Conservation (phyloP, 306 rosid species). For the Parietaria judaica region DNA sequence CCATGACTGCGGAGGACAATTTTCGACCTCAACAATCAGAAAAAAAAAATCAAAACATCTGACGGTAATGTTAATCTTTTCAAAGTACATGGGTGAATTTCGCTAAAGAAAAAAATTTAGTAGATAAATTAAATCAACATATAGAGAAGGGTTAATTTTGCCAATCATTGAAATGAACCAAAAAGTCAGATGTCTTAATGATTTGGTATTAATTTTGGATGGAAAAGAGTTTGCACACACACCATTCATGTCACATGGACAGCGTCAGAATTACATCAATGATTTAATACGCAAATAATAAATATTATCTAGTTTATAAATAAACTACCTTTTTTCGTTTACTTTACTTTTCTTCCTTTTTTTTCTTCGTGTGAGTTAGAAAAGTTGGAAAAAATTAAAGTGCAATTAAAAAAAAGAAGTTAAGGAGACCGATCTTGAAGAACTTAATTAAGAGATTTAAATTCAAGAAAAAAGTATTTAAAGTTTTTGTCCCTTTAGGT, state of each 20-base stretch:
- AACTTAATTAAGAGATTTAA: neutral
- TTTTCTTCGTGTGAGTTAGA: neutral
- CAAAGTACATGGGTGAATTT: too few species aligned
- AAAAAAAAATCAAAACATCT: too few species aligned
- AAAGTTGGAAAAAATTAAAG: neutral
- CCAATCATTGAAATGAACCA: neutral
- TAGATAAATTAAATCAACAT: neutral
- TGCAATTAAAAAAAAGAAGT: neutral
- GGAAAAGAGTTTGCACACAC: neutral
- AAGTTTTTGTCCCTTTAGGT: neutral
- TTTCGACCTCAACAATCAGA: too few species aligned
- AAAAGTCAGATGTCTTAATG: constrained; percentile 11
- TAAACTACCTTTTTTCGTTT: neutral
- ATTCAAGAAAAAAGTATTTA: neutral
- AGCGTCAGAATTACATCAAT: neutral
- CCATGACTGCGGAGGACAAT: too few species aligned
- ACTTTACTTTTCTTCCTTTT: neutral
- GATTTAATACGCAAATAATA: neutral
- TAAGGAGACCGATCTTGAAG: neutral
- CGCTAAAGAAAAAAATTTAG: too few species aligned
- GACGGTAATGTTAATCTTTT: too few species aligned
- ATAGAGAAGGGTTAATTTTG: neutral
- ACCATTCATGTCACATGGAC: constrained; percentile 9
- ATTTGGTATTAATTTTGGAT: constrained; percentile 2
- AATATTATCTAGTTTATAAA: neutral